Evolutionary conservation across 306 rosid genomes (phyloP).

Genomic region (Comarum palustre): DNA sequence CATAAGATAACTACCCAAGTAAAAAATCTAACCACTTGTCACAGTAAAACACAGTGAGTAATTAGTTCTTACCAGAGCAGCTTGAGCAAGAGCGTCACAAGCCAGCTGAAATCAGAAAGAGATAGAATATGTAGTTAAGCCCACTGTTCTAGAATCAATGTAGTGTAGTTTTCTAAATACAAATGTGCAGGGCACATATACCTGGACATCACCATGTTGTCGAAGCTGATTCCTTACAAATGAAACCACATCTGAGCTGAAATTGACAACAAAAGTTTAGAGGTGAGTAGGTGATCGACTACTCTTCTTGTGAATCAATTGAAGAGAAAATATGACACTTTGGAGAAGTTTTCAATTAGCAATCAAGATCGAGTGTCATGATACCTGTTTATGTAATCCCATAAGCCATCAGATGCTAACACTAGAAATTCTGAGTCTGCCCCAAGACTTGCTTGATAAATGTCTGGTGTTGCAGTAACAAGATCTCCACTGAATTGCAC

Average conservation of each 20-base stretch:
- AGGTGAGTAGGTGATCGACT: too few species aligned
- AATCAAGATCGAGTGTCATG: conserved; percentile 15
- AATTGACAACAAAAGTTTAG: conserved; percentile 30
- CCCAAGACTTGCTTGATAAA: conserved; percentile 71
- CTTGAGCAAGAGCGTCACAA: conserved; percentile 82
- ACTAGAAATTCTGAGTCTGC: conserved; percentile 74
- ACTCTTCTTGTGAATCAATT: not conserved
- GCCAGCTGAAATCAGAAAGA: conserved; percentile 59
- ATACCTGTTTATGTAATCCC: conserved; percentile 95
- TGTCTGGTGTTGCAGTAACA: conserved; percentile 77
- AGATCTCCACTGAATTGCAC: conserved; percentile 73
- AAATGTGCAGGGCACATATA: conserved; percentile 17
- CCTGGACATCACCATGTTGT: conserved; percentile 90
- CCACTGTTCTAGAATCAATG: conserved; percentile 2
- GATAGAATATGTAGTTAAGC: not conserved
- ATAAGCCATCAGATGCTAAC: conserved; percentile 94
- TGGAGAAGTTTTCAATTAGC: not conserved
- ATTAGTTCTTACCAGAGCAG: conserved; percentile 60
- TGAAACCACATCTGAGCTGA: conserved; percentile 85
- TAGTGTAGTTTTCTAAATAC: not conserved
- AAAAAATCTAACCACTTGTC: not conserved
- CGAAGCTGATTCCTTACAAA: conserved; percentile 77
- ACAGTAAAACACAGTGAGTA: conserved; percentile 6
- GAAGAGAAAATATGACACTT: not conserved
- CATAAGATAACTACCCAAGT: conserved; percentile 10